phyloP scores from a whole-genome alignment of 2,329 filamentous ascomycete genomes.

The Colletotrichum theobromicola region DNA sequence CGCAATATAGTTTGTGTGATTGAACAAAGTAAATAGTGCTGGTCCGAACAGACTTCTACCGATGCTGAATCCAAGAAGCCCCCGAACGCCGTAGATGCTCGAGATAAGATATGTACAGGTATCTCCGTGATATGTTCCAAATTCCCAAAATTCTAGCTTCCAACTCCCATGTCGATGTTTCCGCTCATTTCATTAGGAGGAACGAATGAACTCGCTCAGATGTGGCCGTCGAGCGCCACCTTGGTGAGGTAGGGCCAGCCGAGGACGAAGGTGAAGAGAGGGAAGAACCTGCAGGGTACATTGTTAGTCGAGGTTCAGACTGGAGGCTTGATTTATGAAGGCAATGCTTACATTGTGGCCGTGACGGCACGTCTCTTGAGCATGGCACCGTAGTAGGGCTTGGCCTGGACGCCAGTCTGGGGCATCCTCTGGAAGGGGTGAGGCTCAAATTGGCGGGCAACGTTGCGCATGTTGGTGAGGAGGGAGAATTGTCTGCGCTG shows the following conservation, averaged over 20 bases:
- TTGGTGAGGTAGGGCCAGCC: slow-evolving; percentile 21
- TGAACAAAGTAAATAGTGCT: slow-evolving; percentile 18
- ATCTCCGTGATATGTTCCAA: background rate
- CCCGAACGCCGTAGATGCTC: slow-evolving; percentile 9
- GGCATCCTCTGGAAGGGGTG: slow-evolving; percentile 43
- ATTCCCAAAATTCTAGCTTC: background rate
- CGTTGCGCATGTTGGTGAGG: slow-evolving; percentile 37
- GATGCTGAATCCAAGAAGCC: background rate
- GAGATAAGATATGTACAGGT: slow-evolving; percentile 17
- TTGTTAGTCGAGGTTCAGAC: background rate
- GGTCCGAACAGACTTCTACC: slow-evolving; percentile 5
- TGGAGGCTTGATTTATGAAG: background rate
- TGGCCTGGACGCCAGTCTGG: slow-evolving; percentile 26
- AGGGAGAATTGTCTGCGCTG: slow-evolving; percentile 39
- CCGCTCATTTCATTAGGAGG: background rate
- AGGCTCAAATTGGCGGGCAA: slow-evolving; percentile 41
- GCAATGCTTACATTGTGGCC: slow-evolving; percentile 37
- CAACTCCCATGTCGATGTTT: background rate
- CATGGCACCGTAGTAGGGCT: slow-evolving; percentile 43
- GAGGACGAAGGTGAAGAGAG: slow-evolving; percentile 2
- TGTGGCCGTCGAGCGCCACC: slow-evolving; percentile 3
- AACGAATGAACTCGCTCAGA: background rate
- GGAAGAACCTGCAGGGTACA: background rate
- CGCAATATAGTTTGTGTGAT: background rate
- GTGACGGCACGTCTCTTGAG: slow-evolving; percentile 31